Conservation (phyloP, 495 filamentous ascomycete genomes). For the Poronia punctata region DNA sequence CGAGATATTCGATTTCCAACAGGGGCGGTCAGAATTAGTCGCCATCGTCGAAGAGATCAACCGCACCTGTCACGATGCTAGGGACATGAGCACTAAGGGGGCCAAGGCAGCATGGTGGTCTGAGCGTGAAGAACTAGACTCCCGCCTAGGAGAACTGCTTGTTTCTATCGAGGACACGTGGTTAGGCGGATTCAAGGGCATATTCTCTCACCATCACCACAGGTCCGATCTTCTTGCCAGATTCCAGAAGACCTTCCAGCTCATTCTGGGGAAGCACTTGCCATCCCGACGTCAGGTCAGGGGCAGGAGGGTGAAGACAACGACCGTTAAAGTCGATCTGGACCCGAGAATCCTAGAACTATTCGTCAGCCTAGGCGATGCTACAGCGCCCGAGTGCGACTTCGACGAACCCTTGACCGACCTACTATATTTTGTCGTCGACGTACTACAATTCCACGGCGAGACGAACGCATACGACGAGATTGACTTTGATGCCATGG, state of each 20-base stretch:
- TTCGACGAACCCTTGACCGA: conserved; percentile 82
- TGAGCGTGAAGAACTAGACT: conserved; percentile 70
- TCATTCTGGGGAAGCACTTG: conserved; percentile 77
- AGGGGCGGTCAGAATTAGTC: conserved; percentile 67
- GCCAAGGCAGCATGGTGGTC: conserved; percentile 85
- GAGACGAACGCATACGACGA: conserved; percentile 97
- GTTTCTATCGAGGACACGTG: conserved; percentile 83
- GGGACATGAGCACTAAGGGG: conserved; percentile 42
- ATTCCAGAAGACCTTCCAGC: conserved; percentile 71
- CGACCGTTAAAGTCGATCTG: conserved; percentile 50
- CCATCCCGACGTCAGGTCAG: conserved; percentile 65
- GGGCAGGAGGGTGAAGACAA: conserved; percentile 39
- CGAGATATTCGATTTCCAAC: conserved; percentile 74
- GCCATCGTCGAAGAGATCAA: conserved; percentile 78
- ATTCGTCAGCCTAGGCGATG: conserved; percentile 77
- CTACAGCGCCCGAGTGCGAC: conserved; percentile 56
- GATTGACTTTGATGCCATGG: conserved; percentile 89
- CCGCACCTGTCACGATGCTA: conserved; percentile 59
- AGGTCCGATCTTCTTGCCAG: conserved; percentile 55
- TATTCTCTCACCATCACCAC: conserved; percentile 68
- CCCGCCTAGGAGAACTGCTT: conserved; percentile 67
- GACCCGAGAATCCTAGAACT: conserved; percentile 76
- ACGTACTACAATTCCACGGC: conserved; percentile 93
- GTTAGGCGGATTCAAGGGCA: conserved; percentile 88
- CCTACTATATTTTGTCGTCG: conserved; percentile 89